Conservation (phyloP, 768 basidiomycete genomes). For the Suillus spraguei region DNA sequence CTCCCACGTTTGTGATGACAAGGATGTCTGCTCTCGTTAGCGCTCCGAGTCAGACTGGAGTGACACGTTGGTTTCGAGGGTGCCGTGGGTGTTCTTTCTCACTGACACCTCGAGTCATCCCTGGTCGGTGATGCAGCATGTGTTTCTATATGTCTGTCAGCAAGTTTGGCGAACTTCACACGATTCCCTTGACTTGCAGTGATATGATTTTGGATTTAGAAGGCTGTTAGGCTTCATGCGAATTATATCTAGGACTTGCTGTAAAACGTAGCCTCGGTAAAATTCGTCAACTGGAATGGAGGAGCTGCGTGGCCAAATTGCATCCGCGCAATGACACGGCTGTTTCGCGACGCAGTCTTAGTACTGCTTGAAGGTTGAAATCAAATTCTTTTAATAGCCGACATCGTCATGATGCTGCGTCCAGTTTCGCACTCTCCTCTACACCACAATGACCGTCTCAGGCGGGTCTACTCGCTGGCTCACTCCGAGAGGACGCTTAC, state of each 20-base stretch:
- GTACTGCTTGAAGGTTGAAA: neutral
- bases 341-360: neutral
- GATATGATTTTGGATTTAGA: too few species aligned
- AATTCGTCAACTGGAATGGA: neutral
- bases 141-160: too few species aligned
- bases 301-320: neutral
- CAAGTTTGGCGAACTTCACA: too few species aligned
- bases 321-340: neutral
- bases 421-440: neutral
- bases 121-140: too few species aligned
- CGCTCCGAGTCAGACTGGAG: too few species aligned
- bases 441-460: constrained; percentile 23
- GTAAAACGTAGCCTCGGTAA: too few species aligned
- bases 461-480: constrained; percentile 35
- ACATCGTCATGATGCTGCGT: constrained; percentile 1
- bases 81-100: too few species aligned
- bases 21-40: too few species aligned
- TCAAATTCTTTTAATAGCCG: neutral
- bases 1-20: too few species aligned
- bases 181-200: too few species aligned
- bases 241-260: neutral
- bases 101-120: too few species aligned
- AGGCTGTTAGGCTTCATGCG: neutral
- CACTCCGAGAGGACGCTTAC: constrained; percentile 42
- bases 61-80: too few species aligned